Percentiles rank a stretch among this genome's conserved stretches.
Evolutionary conservation across 2,329 filamentous ascomycete species (phyloP).

Genomic region (Diaporthe ampelina): DNA sequence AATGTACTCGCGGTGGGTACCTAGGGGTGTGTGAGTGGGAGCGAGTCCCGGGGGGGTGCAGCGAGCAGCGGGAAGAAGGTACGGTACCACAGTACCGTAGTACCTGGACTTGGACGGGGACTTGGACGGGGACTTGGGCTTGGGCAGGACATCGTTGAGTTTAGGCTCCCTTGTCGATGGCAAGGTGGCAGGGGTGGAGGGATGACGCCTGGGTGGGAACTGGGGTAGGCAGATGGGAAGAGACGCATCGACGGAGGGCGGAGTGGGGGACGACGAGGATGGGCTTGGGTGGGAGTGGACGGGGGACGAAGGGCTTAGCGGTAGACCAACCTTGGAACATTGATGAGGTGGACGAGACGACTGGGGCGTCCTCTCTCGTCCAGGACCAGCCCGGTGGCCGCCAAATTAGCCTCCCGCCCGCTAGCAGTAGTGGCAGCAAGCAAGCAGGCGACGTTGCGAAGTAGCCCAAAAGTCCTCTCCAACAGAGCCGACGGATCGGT

Average conservation of each 20-base stretch:
- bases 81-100: constrained; percentile 8
- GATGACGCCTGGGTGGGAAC: constrained; percentile 33
- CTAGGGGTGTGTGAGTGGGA: constrained; percentile 24
- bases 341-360: constrained; percentile 31
- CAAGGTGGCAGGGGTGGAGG: constrained; percentile 27
- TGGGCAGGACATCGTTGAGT: constrained; percentile 19
- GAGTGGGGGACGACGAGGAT: constrained; percentile 30
- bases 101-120: constrained; percentile 15
- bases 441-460: constrained; percentile 12
- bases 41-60: constrained; percentile 13
- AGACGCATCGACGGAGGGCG: constrained; percentile 22
- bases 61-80: constrained; percentile 3
- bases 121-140: constrained; percentile 8
- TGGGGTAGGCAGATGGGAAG: constrained; percentile 30
- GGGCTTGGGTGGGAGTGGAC: constrained; percentile 18
- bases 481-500: constrained; percentile 18
- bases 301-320: constrained; percentile 30
- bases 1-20: constrained; percentile 24
- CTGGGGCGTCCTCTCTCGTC: constrained; percentile 2
- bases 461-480: constrained; percentile 23
- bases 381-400: constrained; percentile 28
- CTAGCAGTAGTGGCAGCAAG: neutral
- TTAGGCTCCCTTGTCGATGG: constrained; percentile 26
- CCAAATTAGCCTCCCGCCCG: constrained; percentile 36
- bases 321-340: constrained; percentile 24